Percentiles rank a stretch among this genome's conserved stretches.
Conservation (phyloP, 1,139 yeast genomes). For the Magnusiomyces magnusii region DNA sequence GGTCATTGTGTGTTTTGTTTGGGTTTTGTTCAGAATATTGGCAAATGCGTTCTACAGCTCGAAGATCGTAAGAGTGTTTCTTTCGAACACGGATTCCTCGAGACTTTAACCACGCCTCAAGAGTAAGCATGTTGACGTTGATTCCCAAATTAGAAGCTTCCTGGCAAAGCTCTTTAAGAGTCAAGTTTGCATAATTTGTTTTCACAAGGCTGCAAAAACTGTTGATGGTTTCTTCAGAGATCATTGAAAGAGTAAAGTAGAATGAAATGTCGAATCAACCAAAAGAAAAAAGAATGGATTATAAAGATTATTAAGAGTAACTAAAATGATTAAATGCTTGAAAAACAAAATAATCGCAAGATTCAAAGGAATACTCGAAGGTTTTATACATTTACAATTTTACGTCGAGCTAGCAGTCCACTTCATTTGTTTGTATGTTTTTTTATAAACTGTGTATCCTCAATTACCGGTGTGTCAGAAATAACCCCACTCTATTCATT, state of each 20-base stretch:
- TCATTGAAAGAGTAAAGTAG: not conserved
- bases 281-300: not conserved
- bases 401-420: no score
- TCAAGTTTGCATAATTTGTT: not conserved
- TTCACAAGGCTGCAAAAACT: not conserved
- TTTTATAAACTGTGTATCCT: no score
- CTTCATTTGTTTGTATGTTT: no score
- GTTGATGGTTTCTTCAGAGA: not conserved
- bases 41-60: not conserved
- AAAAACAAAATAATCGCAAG: not conserved
- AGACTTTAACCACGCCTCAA: not conserved
- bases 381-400: not conserved
- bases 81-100: not conserved
- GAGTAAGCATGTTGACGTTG: not conserved
- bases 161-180: not conserved
- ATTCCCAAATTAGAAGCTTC: not conserved
- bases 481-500: no score
- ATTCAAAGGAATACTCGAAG: not conserved
- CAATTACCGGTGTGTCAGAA: no score
- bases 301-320: not conserved
- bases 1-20: not conserved
- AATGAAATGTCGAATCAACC: not conserved
- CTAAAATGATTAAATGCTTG: not conserved
- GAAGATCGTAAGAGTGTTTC: not conserved
- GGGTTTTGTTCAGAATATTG: conserved; percentile 3